phyloP scores from a whole-genome alignment of 129 eudicot genomes.

The Chrysanthemum makinoi region DNA sequence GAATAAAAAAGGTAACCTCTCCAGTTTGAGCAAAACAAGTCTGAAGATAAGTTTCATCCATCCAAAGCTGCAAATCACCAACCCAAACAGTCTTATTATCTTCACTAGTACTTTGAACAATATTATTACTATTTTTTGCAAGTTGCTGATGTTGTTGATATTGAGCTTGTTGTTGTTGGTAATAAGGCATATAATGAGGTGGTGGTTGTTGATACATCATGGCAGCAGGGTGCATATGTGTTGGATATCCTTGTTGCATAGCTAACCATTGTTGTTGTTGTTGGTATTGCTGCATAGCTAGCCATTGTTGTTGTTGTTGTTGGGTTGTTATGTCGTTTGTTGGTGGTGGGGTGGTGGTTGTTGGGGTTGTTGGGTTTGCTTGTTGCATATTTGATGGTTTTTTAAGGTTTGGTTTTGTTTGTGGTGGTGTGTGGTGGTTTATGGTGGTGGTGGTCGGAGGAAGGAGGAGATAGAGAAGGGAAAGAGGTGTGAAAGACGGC shows the following conservation, averaged over 20 bases:
- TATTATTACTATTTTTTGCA: constrained; percentile 15
- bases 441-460: constrained; percentile 33
- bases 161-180: constrained; percentile 34
- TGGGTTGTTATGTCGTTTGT: constrained; percentile 47
- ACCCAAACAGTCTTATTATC: constrained; percentile 71
- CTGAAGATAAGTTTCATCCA: constrained; percentile 62
- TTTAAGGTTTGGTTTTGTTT: not conserved
- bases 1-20: constrained; percentile 35
- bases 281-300: constrained; percentile 45
- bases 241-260: constrained; percentile 44
- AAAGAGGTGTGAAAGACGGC: constrained; percentile 49
- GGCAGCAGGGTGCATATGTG: constrained; percentile 40
- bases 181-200: constrained; percentile 52
- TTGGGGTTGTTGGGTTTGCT: constrained; percentile 1
- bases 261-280: constrained; percentile 44
- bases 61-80: constrained; percentile 71
- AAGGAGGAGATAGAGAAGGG: constrained; percentile 31
- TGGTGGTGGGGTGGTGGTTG: constrained; percentile 36
- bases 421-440: constrained; percentile 9
- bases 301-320: constrained; percentile 42
- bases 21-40: constrained; percentile 52
- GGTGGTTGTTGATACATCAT: constrained; percentile 52
- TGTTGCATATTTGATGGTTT: constrained; percentile 31
- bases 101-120: constrained; percentile 42
- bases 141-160: constrained; percentile 25